Base-by-base conservation (phyloP, 345 rosid genomes). In the Sonneratia caseolaris region DNA sequence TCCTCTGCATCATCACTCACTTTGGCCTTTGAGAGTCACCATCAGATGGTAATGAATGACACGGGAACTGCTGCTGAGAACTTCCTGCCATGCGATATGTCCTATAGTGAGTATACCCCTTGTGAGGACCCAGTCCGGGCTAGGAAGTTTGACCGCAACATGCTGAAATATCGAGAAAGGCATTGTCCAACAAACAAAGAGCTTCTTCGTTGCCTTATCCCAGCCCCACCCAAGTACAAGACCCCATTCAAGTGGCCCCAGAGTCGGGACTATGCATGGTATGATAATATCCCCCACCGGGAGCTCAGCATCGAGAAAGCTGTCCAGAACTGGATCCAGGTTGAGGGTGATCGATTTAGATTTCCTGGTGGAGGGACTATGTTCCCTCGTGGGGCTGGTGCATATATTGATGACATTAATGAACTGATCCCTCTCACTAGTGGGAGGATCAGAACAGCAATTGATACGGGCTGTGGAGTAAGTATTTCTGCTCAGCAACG, bases 291-390 rank as follows among this genome's bases (percentile, higher is more conserved):
- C 56, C 99, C 99, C 37, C 99, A 95, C 77, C 89, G 82, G 38
- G 99, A 95, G 70, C 94, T 95, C 43, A 89, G 96, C 76, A 84
- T 95, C 71, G 99, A 92, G 84, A 95, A 95, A 86, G 99, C 99
- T 19, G 81, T 89, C 62, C 99, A 95, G 84, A 92, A 95, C 66
- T 95, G 99, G 99, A 88, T 95, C 79, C 97, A 95, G 76, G 88
- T 86, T 11, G 94, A 90, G 81, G 97, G 97, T 12, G 87, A 92
- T 66, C 90, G 92, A 55, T 89, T 95, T 77, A 81, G 86, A 82
- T 95, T 95, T 88, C 97, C 99, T 4, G 99, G 99, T 43, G 99
- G 99, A 32, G 99, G 99, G 59, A 95, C 99, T 73, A 86, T 85
- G 88, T 95, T 95, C 74, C 94, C 97, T 0, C 92, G 89, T 69